Evolutionary conservation across 495 filamentous ascomycete genomes (phyloP).

Genomic region (Podospora australis): DNA sequence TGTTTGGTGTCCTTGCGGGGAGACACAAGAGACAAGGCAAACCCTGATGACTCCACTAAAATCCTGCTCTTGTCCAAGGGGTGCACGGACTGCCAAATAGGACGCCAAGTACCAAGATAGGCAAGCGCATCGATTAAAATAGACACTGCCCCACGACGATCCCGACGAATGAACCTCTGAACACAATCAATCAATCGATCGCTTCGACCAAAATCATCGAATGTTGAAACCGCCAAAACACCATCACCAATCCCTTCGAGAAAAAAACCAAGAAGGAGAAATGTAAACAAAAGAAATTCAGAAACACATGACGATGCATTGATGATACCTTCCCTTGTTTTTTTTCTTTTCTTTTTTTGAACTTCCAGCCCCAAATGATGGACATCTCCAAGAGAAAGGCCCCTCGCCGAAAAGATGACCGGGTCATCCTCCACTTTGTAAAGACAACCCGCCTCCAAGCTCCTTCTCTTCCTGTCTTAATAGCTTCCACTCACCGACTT

Average conservation of each 20-base stretch:
- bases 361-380: background rate
- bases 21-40: too few relatives aligned
- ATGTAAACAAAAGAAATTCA: conserved; percentile 11
- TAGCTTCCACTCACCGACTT: too few relatives aligned
- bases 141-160: background rate
- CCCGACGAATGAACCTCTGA: background rate
- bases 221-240: background rate
- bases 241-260: background rate
- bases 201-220: background rate
- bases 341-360: too few relatives aligned
- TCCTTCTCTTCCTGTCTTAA: background rate
- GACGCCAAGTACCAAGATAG: background rate
- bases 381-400: conserved; percentile 21
- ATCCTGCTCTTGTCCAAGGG: background rate
- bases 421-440: conserved; percentile 80
- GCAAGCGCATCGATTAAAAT: conserved; percentile 4
- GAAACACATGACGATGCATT: conserved; percentile 2
- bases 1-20: too few relatives aligned
- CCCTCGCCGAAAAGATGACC: conserved; percentile 48
- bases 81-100: background rate
- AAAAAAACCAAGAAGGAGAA: background rate
- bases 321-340: conserved; percentile 1
- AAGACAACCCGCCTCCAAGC: conserved; percentile 16
- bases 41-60: too few relatives aligned
- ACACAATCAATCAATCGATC: background rate